These are phyloP conservation scores for Aspergillus latus DNA, from an alignment of 2,329 filamentous ascomycete genomes.

Conservation along the genomic window DNA sequence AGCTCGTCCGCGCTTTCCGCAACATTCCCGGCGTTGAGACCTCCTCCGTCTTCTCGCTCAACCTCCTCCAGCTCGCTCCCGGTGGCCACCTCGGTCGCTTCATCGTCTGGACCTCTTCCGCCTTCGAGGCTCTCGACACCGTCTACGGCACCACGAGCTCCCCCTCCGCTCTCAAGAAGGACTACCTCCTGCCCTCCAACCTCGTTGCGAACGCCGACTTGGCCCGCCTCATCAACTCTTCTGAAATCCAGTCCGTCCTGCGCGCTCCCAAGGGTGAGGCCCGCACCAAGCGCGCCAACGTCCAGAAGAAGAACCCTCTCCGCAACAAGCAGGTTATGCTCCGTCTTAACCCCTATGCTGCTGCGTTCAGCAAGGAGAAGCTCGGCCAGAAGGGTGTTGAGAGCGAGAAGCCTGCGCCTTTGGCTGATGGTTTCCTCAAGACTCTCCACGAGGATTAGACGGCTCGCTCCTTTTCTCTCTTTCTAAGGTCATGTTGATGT, in stretches of 20 bases:
- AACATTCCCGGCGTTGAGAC: constrained; percentile 99
- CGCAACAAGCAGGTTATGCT: constrained; percentile 98
- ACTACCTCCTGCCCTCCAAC: constrained; percentile 95
- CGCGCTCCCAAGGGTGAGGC: constrained; percentile 86
- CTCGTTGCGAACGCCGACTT: constrained; percentile 93
- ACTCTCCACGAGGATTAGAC: constrained; percentile 54
- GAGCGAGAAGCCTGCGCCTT: constrained; percentile 59
- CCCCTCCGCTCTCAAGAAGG: constrained; percentile 93
- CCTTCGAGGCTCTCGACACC: constrained; percentile 93
- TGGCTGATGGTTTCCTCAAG: constrained; percentile 54
- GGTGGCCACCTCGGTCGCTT: constrained; percentile 99
- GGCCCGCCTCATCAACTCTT: constrained; percentile 97
- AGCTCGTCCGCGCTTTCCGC: constrained; percentile 91
- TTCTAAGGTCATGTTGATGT: constrained; percentile 10
- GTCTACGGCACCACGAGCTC: constrained; percentile 94
- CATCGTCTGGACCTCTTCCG: constrained; percentile 97
- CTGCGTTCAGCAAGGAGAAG: constrained; percentile 83
- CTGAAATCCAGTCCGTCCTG: constrained; percentile 95
- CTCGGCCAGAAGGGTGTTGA: constrained; percentile 69
- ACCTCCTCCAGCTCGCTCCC: constrained; percentile 98
- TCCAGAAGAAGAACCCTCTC: constrained; percentile 99
- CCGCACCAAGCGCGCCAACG: constrained; percentile 81
- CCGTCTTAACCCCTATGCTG: constrained; percentile 96
- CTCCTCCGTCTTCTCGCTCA: constrained; percentile 86
- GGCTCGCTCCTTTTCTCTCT: constrained; percentile 17